A percentile compares a stretch with the other conserved stretches of the same genome.
Conservation (phyloP, 169 alveolate species). For the Plasmodium yoelii region DNA sequence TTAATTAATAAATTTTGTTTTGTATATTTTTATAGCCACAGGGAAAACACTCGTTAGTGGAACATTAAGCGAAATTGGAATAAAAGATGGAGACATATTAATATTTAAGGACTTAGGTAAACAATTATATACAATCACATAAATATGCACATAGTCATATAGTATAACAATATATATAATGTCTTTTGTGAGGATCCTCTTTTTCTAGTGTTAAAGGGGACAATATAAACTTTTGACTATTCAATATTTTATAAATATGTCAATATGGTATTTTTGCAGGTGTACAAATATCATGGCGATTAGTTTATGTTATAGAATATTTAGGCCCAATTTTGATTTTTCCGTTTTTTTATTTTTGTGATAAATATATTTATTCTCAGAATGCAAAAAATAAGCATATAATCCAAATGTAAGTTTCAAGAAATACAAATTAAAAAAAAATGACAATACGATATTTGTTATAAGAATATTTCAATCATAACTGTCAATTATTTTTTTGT, state of each 20-base stretch:
- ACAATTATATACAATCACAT: neutral
- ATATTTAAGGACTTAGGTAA: constrained; percentile 87
- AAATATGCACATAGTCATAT: neutral
- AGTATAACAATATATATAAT: neutral
- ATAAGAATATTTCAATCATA: too few species aligned
- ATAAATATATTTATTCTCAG: constrained; percentile 85
- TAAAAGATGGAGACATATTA: constrained; percentile 84
- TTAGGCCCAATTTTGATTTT: constrained; percentile 97
- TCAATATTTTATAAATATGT: neutral
- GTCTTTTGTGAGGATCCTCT: neutral
- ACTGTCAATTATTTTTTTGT: too few species aligned
- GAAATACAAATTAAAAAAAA: too few species aligned
- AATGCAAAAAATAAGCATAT: constrained; percentile 75
- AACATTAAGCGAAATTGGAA: constrained; percentile 75
- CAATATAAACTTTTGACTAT: neutral
- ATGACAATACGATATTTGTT: too few species aligned
- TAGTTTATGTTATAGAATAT: constrained; percentile 96
- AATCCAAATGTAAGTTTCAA: constrained; percentile 66
- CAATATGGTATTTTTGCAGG: constrained; percentile 89
- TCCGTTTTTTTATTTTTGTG: constrained; percentile 92
- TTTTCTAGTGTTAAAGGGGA: too few species aligned
- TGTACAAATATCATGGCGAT: constrained; percentile 97
- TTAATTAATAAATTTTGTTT: neutral
- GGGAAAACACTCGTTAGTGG: constrained; percentile 65
- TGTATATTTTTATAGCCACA: constrained; percentile 29